Conservation (phyloP, 2,329 filamentous ascomycete genomes). For the Pseudogymnoascus sp. region DNA sequence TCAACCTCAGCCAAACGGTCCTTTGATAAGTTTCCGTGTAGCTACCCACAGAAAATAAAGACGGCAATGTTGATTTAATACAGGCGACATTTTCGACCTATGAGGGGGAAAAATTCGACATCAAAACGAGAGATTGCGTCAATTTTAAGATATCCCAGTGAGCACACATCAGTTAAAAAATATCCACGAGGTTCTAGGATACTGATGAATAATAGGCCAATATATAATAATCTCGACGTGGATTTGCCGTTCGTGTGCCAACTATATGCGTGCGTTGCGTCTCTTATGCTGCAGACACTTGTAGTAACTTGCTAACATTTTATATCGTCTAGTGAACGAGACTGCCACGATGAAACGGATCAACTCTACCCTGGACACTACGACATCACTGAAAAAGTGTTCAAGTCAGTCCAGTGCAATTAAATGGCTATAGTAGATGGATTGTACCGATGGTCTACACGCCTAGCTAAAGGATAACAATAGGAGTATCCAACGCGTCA, state of each 20-base stretch:
- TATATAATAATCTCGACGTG: neutral
- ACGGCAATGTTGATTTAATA: neutral
- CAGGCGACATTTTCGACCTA: neutral
- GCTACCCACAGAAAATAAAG: neutral
- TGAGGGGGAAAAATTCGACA: neutral
- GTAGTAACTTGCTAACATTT: neutral
- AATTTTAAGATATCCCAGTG: neutral
- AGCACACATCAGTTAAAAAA: neutral
- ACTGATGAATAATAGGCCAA: neutral
- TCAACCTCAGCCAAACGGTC: neutral
- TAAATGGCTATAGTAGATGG: neutral
- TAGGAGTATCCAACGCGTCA: neutral
- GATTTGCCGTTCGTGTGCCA: neutral
- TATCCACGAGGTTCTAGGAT: neutral
- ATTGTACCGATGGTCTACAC: neutral
- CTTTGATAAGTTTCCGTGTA: neutral
- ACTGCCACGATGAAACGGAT: neutral
- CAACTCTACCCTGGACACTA: neutral
- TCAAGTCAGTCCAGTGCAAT: neutral
- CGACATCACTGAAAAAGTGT: neutral
- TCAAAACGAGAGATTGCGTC: neutral
- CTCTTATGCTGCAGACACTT: neutral
- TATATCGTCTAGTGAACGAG: neutral
- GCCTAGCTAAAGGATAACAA: neutral
- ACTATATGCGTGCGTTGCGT: neutral